Evolutionary conservation across 768 basidiomycete species (phyloP), one percentile per base, ranked within the genome.

Genomic region (Lactarius deliciosus): DNA sequence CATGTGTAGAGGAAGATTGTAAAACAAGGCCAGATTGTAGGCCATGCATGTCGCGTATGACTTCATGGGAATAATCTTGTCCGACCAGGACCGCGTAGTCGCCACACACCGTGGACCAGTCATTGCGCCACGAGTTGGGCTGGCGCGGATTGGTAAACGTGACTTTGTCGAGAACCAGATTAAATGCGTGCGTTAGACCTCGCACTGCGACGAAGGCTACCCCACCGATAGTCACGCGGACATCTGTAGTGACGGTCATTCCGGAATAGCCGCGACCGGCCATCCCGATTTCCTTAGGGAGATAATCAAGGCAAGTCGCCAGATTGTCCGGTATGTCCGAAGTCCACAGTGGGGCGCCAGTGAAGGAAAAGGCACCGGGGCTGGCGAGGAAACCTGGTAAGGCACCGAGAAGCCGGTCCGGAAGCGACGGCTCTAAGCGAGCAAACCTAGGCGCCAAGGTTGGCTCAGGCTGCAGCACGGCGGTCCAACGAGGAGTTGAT

Each of bases 291-390:
- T 55, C 59, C 16, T 7, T 13, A 5, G 59, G 41, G 53, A 65
- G 58, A 45, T 34, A 5, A 53, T 65, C 64, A n/a, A 65, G 64
- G 6, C 59, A 53, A 53, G 64, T 65, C 9, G 64, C 64, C 18
- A 65, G 53, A 5, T 59, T 55, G 59, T 65, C 64, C 13, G 64
- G 54, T 65, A 65, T 65, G 22, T 55, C 59, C 30, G 59, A 65
- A 15, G 41, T 30, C 58, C 38, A 61, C 22, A 65, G 59, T 9
- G 64, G 18, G 5, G 34, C 9, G 10, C 59, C 41, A 11, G 8
- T 34, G 22, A 65, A 43, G 32, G 59, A 18, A 47, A 65, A 61
- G 5, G 64, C 53, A 56, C 59, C 40, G 1, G 64, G 64, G 9
- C 55, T 34, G 54, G 53, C 54, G 18, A 65, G 64, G n/a, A 65